Conservation (phyloP, 352 stramenopile species). For the Pythium monospermum region DNA sequence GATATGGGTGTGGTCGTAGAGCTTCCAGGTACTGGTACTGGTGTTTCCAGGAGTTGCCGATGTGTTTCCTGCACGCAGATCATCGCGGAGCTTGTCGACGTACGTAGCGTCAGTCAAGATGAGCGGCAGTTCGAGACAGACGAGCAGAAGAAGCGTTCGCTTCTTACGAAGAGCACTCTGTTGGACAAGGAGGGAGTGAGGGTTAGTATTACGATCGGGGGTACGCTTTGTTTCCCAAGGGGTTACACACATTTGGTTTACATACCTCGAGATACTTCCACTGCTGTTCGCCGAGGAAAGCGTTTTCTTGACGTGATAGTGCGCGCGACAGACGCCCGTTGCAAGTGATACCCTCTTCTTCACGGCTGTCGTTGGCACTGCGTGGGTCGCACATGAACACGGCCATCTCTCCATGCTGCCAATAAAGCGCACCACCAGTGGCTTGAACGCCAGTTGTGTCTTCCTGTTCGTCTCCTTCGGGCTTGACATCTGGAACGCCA, state of each 20-base stretch:
- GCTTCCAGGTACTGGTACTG: conserved; percentile 18
- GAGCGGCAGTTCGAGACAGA: conserved; percentile 65
- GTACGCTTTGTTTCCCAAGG: no score
- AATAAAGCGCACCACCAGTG: conserved; percentile 11
- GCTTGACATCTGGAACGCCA: background rate
- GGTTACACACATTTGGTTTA: no score
- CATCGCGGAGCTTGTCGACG: conserved; percentile 42
- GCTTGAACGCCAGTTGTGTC: conserved; percentile 1
- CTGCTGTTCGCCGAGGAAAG: conserved; percentile 59
- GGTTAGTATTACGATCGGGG: no score
- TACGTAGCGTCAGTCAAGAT: conserved; percentile 48
- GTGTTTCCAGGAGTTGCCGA: background rate
- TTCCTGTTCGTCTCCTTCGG: background rate
- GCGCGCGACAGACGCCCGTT: conserved; percentile 49
- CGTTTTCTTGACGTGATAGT: conserved; percentile 41
- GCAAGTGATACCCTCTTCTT: conserved; percentile 50
- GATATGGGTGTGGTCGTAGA: conserved; percentile 61
- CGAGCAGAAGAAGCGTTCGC: conserved; percentile 42
- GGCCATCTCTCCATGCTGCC: conserved; percentile 38
- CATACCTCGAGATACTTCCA: conserved; percentile 63
- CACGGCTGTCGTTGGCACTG: conserved; percentile 23
- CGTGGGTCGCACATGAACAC: conserved; percentile 60
- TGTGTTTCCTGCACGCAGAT: conserved; percentile 6
- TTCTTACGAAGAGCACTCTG: conserved; percentile 65
- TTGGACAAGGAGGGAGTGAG: no score